Conservation (phyloP, 2,329 filamentous ascomycete genomes). For the Neofusicoccum sp. region DNA sequence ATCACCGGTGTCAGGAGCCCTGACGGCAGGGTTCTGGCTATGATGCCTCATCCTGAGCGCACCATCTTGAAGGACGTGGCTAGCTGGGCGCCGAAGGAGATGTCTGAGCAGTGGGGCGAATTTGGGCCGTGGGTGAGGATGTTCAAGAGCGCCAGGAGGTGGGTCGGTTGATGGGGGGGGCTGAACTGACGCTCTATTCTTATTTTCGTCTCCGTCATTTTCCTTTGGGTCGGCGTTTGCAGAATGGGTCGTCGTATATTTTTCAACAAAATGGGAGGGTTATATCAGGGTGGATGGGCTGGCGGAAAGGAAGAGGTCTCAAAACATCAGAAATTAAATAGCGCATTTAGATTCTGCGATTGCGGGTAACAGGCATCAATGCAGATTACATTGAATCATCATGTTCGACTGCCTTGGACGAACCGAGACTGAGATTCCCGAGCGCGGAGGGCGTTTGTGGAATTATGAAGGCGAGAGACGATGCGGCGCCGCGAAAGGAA, state of each 20-base stretch:
- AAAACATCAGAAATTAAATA: no score
- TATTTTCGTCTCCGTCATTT: neutral
- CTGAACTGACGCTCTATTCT: neutral
- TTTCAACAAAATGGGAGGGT: no score
- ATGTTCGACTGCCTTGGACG: no score
- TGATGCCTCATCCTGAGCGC: slow-evolving; percentile 95
- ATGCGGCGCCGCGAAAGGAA: neutral
- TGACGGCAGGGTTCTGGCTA: slow-evolving; percentile 77
- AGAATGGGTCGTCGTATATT: no score
- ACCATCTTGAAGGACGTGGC: slow-evolving; percentile 76
- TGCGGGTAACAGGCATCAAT: no score
- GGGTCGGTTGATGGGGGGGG: slow-evolving; percentile 62
- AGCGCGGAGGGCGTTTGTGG: no score
- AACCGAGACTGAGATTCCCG: no score
- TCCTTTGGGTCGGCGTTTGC: neutral
- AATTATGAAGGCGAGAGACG: no score
- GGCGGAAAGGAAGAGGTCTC: no score
- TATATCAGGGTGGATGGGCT: no score
- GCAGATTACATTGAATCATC: no score
- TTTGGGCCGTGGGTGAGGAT: slow-evolving; percentile 82
- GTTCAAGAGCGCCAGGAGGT: slow-evolving; percentile 83
- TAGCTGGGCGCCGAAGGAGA: slow-evolving; percentile 68
- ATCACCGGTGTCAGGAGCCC: slow-evolving; percentile 76
- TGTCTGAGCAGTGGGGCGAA: slow-evolving; percentile 67
- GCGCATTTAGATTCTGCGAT: no score